Conservation (phyloP, 2,329 filamentous ascomycete species). For the Colletotrichum chrysophilum region DNA sequence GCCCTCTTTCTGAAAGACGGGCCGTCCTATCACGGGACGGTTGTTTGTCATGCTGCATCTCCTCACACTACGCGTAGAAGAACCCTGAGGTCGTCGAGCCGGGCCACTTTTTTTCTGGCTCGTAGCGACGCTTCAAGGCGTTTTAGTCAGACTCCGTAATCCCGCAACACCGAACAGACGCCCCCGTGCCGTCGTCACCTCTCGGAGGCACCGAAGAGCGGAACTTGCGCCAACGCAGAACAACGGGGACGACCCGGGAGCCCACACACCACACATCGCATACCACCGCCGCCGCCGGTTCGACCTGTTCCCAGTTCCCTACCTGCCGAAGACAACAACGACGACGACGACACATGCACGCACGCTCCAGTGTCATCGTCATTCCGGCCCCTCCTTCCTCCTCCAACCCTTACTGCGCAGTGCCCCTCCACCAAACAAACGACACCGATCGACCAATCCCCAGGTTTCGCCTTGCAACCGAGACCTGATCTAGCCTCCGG, state of each 20-base stretch:
- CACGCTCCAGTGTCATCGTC: neutral
- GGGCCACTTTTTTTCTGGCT: neutral
- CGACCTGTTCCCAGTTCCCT: neutral
- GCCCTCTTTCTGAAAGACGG: neutral
- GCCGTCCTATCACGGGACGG: slow-evolving; percentile 1
- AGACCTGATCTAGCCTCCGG: neutral
- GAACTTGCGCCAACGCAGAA: slow-evolving; percentile 12
- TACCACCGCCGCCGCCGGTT: neutral
- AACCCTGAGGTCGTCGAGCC: neutral
- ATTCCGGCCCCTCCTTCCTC: neutral
- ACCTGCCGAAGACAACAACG: too few species aligned
- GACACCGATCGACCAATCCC: neutral
- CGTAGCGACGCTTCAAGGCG: neutral
- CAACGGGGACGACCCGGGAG: neutral
- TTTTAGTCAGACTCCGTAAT: neutral
- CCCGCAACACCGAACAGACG: neutral
- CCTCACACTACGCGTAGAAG: neutral
- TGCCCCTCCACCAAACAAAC: neutral
- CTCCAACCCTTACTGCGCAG: neutral
- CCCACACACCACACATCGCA: neutral
- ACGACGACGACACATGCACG: neutral
- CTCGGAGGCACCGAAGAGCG: slow-evolving; percentile 20
- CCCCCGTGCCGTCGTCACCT: neutral
- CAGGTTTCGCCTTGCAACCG: neutral
- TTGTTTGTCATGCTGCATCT: neutral